Percentiles rank a stretch among this genome's conserved stretches.
Conservation (phyloP, 2,329 filamentous ascomycete genomes). For the Coniochaeta sp. region DNA sequence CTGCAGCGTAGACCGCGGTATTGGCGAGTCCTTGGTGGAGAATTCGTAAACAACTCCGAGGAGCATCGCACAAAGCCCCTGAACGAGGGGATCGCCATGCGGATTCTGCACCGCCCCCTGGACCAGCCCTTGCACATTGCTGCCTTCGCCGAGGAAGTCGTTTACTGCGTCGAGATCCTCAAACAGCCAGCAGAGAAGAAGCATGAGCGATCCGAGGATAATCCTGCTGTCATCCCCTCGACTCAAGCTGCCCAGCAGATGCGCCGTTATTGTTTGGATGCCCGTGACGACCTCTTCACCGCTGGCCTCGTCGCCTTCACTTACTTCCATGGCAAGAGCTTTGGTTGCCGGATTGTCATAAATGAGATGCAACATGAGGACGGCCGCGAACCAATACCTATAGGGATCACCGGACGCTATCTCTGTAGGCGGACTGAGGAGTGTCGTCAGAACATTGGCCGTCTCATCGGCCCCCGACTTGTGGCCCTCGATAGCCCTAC, state of each 20-base stretch:
- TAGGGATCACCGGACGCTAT: constrained; percentile 73
- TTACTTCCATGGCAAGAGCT: constrained; percentile 69
- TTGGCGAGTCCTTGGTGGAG: constrained; percentile 92
- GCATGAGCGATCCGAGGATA: constrained; percentile 79
- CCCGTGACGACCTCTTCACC: constrained; percentile 95
- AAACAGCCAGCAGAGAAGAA: constrained; percentile 84
- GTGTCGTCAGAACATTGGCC: constrained; percentile 79
- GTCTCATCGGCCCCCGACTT: constrained; percentile 69
- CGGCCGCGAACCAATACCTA: constrained; percentile 80
- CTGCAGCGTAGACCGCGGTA: constrained; percentile 74
- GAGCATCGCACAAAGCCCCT: constrained; percentile 77
- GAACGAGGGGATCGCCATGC: constrained; percentile 59
- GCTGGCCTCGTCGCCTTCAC: constrained; percentile 78
- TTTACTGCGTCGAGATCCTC: constrained; percentile 89
- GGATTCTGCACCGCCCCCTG: constrained; percentile 62
- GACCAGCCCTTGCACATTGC: constrained; percentile 80
- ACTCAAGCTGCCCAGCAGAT: constrained; percentile 72
- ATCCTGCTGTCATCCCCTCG: constrained; percentile 72
- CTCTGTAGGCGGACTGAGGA: constrained; percentile 61
- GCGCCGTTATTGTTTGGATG: constrained; percentile 80
- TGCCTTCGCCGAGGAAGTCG: constrained; percentile 86
- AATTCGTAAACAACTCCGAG: constrained; percentile 93
- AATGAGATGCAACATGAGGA: constrained; percentile 79
- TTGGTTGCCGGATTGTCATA: constrained; percentile 78
- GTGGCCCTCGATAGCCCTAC: constrained; percentile 84